Evolutionary conservation across 768 basidiomycete species (phyloP).

Genomic region (Lanmaoa rubissima): DNA sequence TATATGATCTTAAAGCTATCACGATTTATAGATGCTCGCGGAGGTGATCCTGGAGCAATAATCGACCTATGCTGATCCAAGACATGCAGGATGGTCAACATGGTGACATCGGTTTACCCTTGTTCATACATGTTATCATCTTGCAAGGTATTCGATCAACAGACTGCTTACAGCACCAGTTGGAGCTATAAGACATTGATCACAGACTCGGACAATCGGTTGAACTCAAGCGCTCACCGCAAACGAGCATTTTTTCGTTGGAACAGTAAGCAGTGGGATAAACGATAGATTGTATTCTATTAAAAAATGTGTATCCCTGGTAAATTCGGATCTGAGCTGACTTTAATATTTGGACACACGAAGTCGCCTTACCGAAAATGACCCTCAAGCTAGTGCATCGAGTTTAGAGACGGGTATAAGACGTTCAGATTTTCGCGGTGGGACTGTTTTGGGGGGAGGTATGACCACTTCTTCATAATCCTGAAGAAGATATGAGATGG

Average conservation of each 20-base stretch:
- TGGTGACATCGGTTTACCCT: constrained; percentile 99
- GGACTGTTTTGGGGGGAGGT: constrained; percentile 79
- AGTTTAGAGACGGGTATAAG: constrained; percentile 71
- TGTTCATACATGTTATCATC: constrained; percentile 6
- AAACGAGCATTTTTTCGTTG: constrained; percentile 92
- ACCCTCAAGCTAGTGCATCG: constrained; percentile 73
- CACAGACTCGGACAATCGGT: not conserved
- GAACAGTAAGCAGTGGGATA: constrained; percentile 91
- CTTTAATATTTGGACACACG: not conserved
- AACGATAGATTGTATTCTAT: constrained; percentile 96
- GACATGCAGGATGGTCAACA: constrained; percentile 89
- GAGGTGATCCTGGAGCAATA: constrained; percentile 25
- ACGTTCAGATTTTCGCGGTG: constrained; percentile 67
- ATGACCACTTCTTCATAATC: constrained; percentile 89
- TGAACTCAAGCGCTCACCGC: constrained; percentile 22
- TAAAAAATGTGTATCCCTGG: constrained; percentile 83
- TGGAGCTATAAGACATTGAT: constrained; percentile 57
- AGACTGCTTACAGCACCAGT: constrained; percentile 83
- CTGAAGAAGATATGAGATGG: constrained; percentile 39
- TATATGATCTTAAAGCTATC: constrained; percentile 95
- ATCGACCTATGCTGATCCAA: constrained; percentile 64
- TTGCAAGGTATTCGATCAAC: not conserved
- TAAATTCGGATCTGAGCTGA: not conserved
- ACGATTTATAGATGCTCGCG: constrained; percentile 54
- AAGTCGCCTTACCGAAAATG: constrained; percentile 66